Evolutionary conservation across 192 early-diverging fungal species (phyloP).

Genomic region (Rhizophagus sp.): DNA sequence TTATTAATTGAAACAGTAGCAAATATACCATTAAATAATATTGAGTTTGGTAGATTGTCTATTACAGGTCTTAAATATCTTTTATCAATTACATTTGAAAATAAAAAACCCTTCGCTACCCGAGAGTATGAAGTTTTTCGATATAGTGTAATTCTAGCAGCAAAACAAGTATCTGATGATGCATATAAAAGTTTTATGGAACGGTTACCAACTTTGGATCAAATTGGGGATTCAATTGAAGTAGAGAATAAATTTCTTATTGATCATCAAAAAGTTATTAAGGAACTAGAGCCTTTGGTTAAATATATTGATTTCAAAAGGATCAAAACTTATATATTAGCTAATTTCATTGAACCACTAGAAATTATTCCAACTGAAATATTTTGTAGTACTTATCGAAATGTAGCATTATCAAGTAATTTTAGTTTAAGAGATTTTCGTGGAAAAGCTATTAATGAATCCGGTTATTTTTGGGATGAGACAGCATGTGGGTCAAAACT

Average conservation of each 20-base stretch:
- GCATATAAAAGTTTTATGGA: neutral
- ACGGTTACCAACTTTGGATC: neutral
- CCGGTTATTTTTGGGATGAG: too few species aligned
- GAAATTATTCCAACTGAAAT: neutral
- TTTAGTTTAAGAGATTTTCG: too few species aligned
- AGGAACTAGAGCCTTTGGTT: neutral
- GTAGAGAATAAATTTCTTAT: too few species aligned
- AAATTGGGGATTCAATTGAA: neutral
- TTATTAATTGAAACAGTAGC: too few species aligned
- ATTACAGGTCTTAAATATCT: neutral
- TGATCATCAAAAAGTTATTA: neutral
- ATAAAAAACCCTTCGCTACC: neutral
- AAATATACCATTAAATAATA: too few species aligned
- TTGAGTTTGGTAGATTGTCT: neutral
- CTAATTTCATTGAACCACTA: neutral
- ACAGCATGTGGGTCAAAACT: neutral
- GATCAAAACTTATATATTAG: neutral
- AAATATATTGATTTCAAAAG: neutral
- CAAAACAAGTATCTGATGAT: neutral
- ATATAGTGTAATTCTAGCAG: neutral
- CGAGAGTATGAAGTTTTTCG: neutral
- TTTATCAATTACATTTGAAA: neutral
- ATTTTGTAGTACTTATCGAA: neutral
- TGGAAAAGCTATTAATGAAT: too few species aligned
- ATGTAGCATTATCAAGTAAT: too few species aligned